Percentiles rank a stretch among this genome's conserved stretches.
Evolutionary conservation across 805 yeast genomes (phyloP).

Genomic region (Candida stauntonica): DNA sequence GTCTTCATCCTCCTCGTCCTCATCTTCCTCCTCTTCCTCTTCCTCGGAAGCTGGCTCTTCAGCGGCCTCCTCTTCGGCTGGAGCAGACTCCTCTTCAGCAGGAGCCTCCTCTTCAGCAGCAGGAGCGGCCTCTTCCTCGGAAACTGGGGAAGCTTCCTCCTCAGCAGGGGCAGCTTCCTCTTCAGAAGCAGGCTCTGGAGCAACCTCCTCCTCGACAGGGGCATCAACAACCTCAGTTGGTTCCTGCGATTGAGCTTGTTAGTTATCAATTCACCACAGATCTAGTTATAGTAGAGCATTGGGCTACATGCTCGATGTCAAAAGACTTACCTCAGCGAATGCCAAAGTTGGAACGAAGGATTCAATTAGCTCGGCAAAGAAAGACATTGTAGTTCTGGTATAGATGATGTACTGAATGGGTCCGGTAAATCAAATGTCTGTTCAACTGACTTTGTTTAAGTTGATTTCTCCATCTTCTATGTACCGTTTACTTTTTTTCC

Average conservation of each 20-base stretch:
- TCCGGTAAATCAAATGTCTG: background rate
- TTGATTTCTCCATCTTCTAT: no score
- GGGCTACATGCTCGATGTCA: background rate
- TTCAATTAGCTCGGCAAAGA: constrained; percentile 48
- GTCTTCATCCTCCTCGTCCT: constrained; percentile 54
- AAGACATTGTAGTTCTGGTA: constrained; percentile 10
- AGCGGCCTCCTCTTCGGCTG: constrained; percentile 15
- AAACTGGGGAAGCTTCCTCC: constrained; percentile 5
- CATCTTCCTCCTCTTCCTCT: constrained; percentile 30
- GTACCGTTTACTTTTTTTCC: constrained; percentile 13
- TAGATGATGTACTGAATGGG: no score
- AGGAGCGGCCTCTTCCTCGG: constrained; percentile 8
- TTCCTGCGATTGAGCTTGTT: constrained; percentile 4
- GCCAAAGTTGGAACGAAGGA: constrained; percentile 73
- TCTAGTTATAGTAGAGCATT: background rate
- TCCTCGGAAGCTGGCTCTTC: constrained; percentile 7
- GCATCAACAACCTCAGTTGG: constrained; percentile 7
- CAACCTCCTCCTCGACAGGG: constrained; percentile 9
- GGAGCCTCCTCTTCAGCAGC: constrained; percentile 11
- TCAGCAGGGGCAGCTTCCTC: constrained; percentile 10
- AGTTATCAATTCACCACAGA: constrained; percentile 1
- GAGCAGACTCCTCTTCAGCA: constrained; percentile 9
- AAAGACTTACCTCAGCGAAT: constrained; percentile 53
- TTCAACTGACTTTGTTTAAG: no score
- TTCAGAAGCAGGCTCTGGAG: no score